A percentile compares a stretch with the other conserved stretches of the same genome.
Evolutionary conservation across 1,284 basidiomycete species (phyloP).

Genomic region (Prillingera fragicola): DNA sequence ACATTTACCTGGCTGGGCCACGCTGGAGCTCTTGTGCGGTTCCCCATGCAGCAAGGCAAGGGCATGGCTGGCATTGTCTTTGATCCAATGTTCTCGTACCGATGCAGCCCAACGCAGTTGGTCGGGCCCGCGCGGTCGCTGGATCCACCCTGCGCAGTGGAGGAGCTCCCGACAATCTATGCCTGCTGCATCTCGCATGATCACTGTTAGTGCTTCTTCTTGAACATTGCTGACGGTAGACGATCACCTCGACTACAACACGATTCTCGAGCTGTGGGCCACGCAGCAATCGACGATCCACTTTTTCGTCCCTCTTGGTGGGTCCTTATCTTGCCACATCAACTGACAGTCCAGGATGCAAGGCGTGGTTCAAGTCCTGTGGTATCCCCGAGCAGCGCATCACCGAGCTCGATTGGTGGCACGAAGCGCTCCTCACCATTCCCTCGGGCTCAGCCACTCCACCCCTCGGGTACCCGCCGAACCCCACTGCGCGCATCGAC

Average conservation of each 20-base stretch:
- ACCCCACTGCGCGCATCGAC: conserved; percentile 3
- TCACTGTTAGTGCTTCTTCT: conserved; percentile 35
- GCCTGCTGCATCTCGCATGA: conserved; percentile 45
- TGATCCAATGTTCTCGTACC: conserved; percentile 47
- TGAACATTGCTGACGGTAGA: conserved; percentile 21
- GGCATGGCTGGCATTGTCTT: conserved; percentile 38
- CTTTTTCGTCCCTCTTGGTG: conserved; percentile 45
- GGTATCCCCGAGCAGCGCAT: conserved; percentile 38
- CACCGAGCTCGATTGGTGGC: conserved; percentile 48
- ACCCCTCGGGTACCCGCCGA: not conserved
- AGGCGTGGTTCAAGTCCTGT: conserved; percentile 39
- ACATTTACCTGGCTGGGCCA: conserved; percentile 47
- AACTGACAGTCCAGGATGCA: conserved; percentile 30
- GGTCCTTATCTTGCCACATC: too few species aligned
- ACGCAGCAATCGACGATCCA: conserved; percentile 39
- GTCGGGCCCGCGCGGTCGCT: conserved; percentile 43
- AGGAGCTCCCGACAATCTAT: conserved; percentile 42
- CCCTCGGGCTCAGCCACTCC: conserved; percentile 3
- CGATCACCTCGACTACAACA: conserved; percentile 48
- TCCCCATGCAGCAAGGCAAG: conserved; percentile 34
- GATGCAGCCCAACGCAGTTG: conserved; percentile 46
- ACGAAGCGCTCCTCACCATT: conserved; percentile 40
- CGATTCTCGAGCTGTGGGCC: conserved; percentile 44
- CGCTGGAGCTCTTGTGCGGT: conserved; percentile 38
- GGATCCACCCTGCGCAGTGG: conserved; percentile 41